Base-by-base conservation (phyloP, 768 basidiomycete genomes). In the Rhodosporidiobolus odoratus region DNA sequence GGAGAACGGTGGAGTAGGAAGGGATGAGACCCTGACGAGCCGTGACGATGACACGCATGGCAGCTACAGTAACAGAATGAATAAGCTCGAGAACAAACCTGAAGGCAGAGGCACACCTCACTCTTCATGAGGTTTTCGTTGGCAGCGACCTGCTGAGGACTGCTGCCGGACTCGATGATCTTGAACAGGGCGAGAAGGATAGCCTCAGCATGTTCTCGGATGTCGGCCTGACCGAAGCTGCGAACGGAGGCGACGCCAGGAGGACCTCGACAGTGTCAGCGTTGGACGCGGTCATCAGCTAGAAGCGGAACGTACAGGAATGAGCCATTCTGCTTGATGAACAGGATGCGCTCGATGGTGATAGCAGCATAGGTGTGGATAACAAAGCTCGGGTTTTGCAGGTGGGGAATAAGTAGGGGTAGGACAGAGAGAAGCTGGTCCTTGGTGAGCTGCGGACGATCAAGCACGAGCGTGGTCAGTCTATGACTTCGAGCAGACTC, bases 121-220 rank as follows among this genome's bases (percentile, higher is more conserved):
- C 95, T 94, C 83, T 91, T 93, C 93, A 97, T 99, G 58, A 98
- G 82, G 79, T 96, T 90, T 79, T 98, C 95, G 75, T 99, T 99
- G 79, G 97, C 94, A 0, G 95, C 92, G 40, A 95, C 86, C 81
- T 95, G 94, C 78, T 96, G 90, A 0, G 96, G 87, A 6, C 89
- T 89, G 4, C 83, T 84, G 10, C 87, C 89, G 50, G 82, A 80
- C 79, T 93, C 91, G 53, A 96, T 89, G 79, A 89, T 92, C 48
- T 80, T 79, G 72, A 99, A 83, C 8, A 97, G 82, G 6, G 87
- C 87, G 75, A 80, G 79, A 27, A 82, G 80, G 68, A 96, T 83
- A 54, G 85, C 83, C 23, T 85, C 82, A n/a, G 92, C 91, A 71
- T 89, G 85, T 17, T 90, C 89, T 58, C 88, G 88, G 37, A 97